A percentile compares a stretch with the other conserved stretches of the same genome.
Evolutionary conservation across 768 basidiomycete genomes (phyloP).

Genomic region (Phylloporus sp.): DNA sequence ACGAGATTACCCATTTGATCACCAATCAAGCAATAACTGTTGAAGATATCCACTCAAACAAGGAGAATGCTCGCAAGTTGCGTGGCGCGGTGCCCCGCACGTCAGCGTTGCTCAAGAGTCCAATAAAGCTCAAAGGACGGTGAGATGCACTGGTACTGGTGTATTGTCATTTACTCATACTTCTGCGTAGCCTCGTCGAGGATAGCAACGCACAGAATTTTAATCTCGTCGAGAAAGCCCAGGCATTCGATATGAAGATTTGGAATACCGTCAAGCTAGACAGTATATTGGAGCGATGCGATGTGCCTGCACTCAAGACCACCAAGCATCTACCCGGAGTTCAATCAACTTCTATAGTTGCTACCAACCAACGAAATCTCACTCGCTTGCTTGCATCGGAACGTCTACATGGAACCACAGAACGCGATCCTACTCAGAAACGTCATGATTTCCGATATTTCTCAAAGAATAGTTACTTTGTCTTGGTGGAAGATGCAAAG

Average conservation of each 20-base stretch:
- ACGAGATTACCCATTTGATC: constrained; percentile 82
- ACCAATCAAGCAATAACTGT: constrained; percentile 48
- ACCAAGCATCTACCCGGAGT: constrained; percentile 26
- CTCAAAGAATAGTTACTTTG: constrained; percentile 63
- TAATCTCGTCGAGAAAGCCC: constrained; percentile 61
- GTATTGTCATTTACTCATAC: neutral
- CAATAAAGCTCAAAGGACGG: constrained; percentile 58
- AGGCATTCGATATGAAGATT: constrained; percentile 73
- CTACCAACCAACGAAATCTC: constrained; percentile 43
- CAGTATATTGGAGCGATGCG: constrained; percentile 66
- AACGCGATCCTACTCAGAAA: constrained; percentile 87
- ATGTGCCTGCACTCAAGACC: constrained; percentile 32
- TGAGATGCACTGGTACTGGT: constrained; percentile 28
- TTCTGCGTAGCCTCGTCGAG: constrained; percentile 24
- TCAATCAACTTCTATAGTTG: constrained; percentile 28
- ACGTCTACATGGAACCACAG: constrained; percentile 74
- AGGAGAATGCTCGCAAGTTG: constrained; percentile 56
- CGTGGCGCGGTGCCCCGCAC: constrained; percentile 23
- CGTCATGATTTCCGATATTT: constrained; percentile 90
- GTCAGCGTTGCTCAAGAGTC: constrained; percentile 49
- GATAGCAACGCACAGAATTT: constrained; percentile 33
- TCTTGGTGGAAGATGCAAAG: constrained; percentile 87
- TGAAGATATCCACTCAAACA: constrained; percentile 42
- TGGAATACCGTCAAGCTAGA: constrained; percentile 74
- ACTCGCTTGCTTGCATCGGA: constrained; percentile 73